Base-by-base conservation (phyloP, 805 yeast species). In the Helenozyma rhizophorensis region DNA sequence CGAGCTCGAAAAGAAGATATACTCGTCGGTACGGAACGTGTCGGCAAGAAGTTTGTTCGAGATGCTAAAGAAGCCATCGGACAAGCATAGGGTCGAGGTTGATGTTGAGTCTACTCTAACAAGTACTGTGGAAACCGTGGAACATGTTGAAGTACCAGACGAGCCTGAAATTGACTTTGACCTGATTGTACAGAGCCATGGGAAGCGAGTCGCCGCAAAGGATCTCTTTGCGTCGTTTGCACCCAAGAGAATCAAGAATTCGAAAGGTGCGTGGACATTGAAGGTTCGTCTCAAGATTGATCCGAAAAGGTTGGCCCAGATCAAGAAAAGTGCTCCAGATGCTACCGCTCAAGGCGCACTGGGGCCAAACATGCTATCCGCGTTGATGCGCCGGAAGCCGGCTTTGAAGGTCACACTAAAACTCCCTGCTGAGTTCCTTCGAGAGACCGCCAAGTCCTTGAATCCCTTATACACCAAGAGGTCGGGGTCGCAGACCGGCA, bases 301-400 rank as follows among this genome's bases (percentile, higher is more conserved):
- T 17, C 46, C 61, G 5, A 44, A 28, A 2, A 51, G 41, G 4
- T 42, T 64, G 22, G 48, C 45, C 15, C 50, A 53, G 18, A 49
- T 61, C 14, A 49, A 57, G 27, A 34, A 35, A 28, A 45, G 32
- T 27, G 59, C 53, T 22, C n/a, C n/a, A n/a, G n/a, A n/a, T n/a
- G n/a, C n/a, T n/a, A n/a, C n/a, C n/a, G n/a, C n/a, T n/a, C n/a
- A n/a, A n/a, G n/a, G n/a, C n/a, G n/a, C n/a, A n/a, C n/a, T n/a
- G n/a, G n/a, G n/a, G n/a, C n/a, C n/a, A n/a, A 56, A 53, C 12
- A 27, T 37, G 33, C 21, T 33, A n/a, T 28, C 40, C 2, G 22
- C 44, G 10, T 30, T 46, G 12, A 39, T 38, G 43, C 14, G 23
- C 10, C 21, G 30, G 21, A 39, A 22, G 12, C 39, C 37, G 2